phyloP scores from a whole-genome alignment of 495 filamentous ascomycete species.

The Physcia stellaris region DNA sequence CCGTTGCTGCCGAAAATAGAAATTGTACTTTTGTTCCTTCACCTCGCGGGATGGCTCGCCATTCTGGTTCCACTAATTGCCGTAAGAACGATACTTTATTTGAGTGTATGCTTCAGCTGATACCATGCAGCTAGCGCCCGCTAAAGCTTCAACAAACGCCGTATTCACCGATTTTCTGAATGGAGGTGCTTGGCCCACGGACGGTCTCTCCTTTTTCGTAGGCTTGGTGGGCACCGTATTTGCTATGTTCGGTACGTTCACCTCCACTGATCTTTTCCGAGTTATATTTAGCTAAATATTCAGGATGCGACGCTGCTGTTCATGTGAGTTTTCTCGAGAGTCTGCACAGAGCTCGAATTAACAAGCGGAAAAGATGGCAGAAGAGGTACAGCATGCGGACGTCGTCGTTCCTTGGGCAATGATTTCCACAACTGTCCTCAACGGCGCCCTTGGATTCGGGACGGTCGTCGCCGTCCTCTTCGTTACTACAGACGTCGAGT shows the following conservation, averaged over 20 bases:
- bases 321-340: slow-evolving; percentile 21
- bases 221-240: slow-evolving; percentile 29
- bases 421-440: slow-evolving; percentile 31
- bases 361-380: slow-evolving; percentile 30
- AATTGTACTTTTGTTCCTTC: slow-evolving; percentile 29
- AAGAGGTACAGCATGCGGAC: slow-evolving; percentile 36
- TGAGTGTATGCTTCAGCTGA: background rate
- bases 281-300: background rate
- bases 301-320: slow-evolving; percentile 24
- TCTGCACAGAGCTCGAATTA: background rate
- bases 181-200: slow-evolving; percentile 29
- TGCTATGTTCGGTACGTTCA: slow-evolving; percentile 22
- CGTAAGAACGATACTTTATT: slow-evolving; percentile 22
- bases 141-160: slow-evolving; percentile 17
- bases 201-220: slow-evolving; percentile 31
- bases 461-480: slow-evolving; percentile 37
- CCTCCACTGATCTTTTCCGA: slow-evolving; percentile 1
- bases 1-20: slow-evolving; percentile 28
- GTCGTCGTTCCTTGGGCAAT: slow-evolving; percentile 32
- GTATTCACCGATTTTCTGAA: slow-evolving; percentile 38
- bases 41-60: slow-evolving; percentile 36
- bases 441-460: slow-evolving; percentile 34
- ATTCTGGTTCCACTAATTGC: slow-evolving; percentile 34
- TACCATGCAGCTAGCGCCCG: slow-evolving; percentile 15
- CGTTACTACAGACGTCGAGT: slow-evolving; percentile 29